Conservation (phyloP, 2,329 filamentous ascomycete species). For the Aspergillus brunneoviolaceus region DNA sequence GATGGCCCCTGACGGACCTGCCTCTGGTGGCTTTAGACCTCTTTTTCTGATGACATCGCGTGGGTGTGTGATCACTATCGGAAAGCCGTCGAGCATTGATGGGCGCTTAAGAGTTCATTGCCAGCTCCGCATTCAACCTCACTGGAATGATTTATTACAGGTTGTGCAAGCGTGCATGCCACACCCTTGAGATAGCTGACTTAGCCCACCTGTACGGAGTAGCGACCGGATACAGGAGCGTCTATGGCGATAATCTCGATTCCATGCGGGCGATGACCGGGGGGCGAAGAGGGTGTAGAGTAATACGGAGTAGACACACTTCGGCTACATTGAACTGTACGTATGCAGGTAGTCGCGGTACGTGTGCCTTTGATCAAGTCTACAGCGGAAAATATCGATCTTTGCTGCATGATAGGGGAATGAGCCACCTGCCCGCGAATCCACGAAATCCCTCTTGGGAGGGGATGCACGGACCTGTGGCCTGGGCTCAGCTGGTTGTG, state of each 20-base stretch:
- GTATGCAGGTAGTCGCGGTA: background rate
- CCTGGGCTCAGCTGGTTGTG: background rate
- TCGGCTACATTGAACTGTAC: background rate
- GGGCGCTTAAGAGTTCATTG: background rate
- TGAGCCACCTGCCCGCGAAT: background rate
- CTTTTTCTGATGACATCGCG: background rate
- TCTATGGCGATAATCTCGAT: background rate
- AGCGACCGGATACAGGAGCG: background rate
- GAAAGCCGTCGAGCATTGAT: background rate
- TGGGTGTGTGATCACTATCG: no score
- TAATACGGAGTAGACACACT: background rate
- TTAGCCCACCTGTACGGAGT: background rate
- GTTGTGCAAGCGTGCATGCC: background rate
- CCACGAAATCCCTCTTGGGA: background rate
- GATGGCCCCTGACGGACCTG: background rate
- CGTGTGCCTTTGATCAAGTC: background rate
- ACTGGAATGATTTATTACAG: background rate
- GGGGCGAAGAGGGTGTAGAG: background rate
- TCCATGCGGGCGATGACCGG: background rate
- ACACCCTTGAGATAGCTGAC: background rate
- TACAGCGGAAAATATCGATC: background rate
- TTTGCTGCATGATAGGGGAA: background rate
- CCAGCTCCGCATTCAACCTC: background rate
- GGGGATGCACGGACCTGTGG: conserved; percentile 1
- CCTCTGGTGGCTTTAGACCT: background rate